phyloP scores from a whole-genome alignment of 192 early-diverging fungal species.

The Coemansia sp. region DNA sequence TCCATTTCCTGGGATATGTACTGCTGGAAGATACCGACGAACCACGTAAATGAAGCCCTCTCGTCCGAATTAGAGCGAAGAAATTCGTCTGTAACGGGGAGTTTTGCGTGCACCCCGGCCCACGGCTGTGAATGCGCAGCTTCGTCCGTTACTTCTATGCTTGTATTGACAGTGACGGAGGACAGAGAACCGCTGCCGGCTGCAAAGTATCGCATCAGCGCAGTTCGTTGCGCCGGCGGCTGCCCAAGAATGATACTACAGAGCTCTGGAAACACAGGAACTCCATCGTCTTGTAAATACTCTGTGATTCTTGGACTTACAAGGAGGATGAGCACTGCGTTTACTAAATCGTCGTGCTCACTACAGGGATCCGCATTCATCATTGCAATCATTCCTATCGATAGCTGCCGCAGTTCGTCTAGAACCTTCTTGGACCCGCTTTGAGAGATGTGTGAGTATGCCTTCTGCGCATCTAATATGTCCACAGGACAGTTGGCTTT shows the following conservation, averaged over 20 bases:
- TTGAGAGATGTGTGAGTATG: slow-evolving; percentile 20
- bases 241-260: slow-evolving; percentile 40
- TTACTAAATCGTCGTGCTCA: slow-evolving; percentile 46
- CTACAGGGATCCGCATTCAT: slow-evolving; percentile 45
- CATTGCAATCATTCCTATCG: slow-evolving; percentile 23
- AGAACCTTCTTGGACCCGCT: slow-evolving; percentile 15
- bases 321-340: slow-evolving; percentile 44
- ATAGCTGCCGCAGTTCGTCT: slow-evolving; percentile 31
- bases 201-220: slow-evolving; percentile 44
- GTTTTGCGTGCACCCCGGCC: not conserved
- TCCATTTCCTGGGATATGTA: slow-evolving; percentile 37
- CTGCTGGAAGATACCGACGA: slow-evolving; percentile 33
- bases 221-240: slow-evolving; percentile 19
- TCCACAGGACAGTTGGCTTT: slow-evolving; percentile 47
- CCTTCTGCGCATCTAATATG: slow-evolving; percentile 30
- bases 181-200: not conserved
- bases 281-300: slow-evolving; percentile 22
- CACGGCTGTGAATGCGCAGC: not conserved
- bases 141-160: not conserved
- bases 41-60: slow-evolving; percentile 22
- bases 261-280: slow-evolving; percentile 41
- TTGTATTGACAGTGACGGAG: not conserved
- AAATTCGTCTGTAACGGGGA: not conserved
- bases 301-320: slow-evolving; percentile 44
- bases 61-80: not conserved